phyloP scores from a whole-genome alignment of 805 yeast genomes.

The Torulaspora delbrueckii region DNA sequence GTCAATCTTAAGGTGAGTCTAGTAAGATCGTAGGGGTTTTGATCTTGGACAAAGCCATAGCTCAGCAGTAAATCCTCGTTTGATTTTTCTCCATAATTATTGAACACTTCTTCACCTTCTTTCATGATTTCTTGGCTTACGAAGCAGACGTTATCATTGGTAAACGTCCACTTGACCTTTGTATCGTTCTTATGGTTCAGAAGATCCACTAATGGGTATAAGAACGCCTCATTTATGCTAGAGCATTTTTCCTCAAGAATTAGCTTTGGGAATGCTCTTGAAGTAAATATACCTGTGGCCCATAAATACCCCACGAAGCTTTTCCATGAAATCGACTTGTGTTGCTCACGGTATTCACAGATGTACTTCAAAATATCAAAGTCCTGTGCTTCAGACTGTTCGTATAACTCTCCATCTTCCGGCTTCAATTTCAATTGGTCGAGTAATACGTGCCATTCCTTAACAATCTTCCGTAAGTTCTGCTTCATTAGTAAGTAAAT shows the following conservation, averaged over 20 bases:
- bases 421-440: slow-evolving; percentile 7
- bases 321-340: slow-evolving; percentile 45
- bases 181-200: slow-evolving; percentile 65
- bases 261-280: slow-evolving; percentile 77
- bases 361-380: slow-evolving; percentile 22
- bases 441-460: slow-evolving; percentile 49
- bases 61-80: slow-evolving; percentile 77
- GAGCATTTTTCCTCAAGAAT: slow-evolving; percentile 37
- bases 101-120: slow-evolving; percentile 52
- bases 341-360: slow-evolving; percentile 20
- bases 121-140: slow-evolving; percentile 33
- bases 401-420: slow-evolving; percentile 17
- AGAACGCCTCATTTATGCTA: slow-evolving; percentile 53
- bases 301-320: slow-evolving; percentile 67
- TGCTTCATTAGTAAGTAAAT: slow-evolving; percentile 50
- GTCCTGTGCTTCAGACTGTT: slow-evolving; percentile 17
- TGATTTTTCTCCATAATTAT: slow-evolving; percentile 84
- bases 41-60: slow-evolving; percentile 67
- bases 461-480: slow-evolving; percentile 43
- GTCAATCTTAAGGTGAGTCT: slow-evolving; percentile 57
- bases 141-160: slow-evolving; percentile 39
- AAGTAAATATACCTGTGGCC: slow-evolving; percentile 64
- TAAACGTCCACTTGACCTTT: slow-evolving; percentile 57
- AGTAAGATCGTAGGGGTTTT: slow-evolving; percentile 54
- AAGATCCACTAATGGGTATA: slow-evolving; percentile 73